Evolutionary conservation across 1,139 yeast genomes (phyloP).

Genomic region (Nakaseomyces sp.): DNA sequence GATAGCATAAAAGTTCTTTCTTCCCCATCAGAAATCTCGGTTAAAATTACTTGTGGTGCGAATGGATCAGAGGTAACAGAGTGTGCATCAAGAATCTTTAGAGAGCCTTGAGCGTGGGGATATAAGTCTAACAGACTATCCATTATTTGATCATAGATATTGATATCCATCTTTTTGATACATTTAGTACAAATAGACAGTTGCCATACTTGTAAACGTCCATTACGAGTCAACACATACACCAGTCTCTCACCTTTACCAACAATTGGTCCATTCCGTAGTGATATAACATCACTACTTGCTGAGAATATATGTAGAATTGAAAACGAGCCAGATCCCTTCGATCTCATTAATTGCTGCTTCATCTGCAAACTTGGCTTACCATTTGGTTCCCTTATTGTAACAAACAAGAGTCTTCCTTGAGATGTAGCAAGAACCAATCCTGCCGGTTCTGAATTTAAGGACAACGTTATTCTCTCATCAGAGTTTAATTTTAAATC

Average conservation of each 20-base stretch:
- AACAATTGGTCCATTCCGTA: conserved; percentile 47
- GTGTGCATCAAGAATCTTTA: conserved; percentile 47
- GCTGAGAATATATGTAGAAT: conserved; percentile 13
- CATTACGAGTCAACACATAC: conserved; percentile 36
- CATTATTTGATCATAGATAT: conserved; percentile 32
- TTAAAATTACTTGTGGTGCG: conserved; percentile 43
- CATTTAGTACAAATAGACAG: conserved; percentile 39
- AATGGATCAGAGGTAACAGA: conserved; percentile 30
- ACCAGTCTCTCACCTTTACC: conserved; percentile 46
- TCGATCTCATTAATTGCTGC: conserved; percentile 28
- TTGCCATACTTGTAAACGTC: conserved; percentile 41
- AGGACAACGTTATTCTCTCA: conserved; percentile 50
- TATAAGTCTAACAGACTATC: conserved; percentile 37
- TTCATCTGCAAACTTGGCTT: conserved; percentile 41
- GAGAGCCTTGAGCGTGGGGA: conserved; percentile 35
- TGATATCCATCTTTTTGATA: conserved; percentile 32
- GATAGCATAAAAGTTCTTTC: conserved; percentile 41
- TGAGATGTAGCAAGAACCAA: conserved; percentile 61
- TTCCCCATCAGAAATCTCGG: conserved; percentile 31
- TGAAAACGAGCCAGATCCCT: conserved; percentile 28
- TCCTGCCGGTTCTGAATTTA: conserved; percentile 69
- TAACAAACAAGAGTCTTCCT: conserved; percentile 54
- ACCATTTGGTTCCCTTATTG: conserved; percentile 62
- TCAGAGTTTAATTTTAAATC: conserved; percentile 38
- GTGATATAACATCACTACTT: conserved; percentile 46